Evolutionary conservation across 2,329 filamentous ascomycete genomes (phyloP).

Genomic region (Aureobasidium sp.): DNA sequence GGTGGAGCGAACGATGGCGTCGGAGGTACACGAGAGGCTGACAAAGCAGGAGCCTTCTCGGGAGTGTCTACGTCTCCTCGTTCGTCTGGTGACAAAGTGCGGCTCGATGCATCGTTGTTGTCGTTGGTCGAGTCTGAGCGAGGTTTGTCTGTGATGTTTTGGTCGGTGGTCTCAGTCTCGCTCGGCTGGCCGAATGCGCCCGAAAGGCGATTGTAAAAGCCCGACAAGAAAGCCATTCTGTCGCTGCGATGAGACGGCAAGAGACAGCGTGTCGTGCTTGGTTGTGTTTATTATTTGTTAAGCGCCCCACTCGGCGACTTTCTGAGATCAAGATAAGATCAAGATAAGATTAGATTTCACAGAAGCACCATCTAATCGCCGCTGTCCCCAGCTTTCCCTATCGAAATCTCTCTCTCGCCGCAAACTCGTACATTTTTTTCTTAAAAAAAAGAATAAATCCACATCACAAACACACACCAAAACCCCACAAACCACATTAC

Average conservation of each 20-base stretch:
- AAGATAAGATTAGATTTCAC: no score
- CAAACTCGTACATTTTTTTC: no score
- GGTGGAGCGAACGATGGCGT: slow-evolving; percentile 1
- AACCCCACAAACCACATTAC: no score
- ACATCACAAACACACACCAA: background rate
- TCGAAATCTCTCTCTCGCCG: background rate
- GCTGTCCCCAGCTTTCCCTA: no score
- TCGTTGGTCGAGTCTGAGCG: background rate
- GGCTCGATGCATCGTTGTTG: slow-evolving; percentile 8
- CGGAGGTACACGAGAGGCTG: background rate
- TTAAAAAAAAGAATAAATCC: background rate
- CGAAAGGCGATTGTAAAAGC: background rate
- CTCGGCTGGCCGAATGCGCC: background rate
- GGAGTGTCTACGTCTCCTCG: slow-evolving; percentile 5
- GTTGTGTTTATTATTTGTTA: background rate
- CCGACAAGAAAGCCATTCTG: slow-evolving; percentile 7
- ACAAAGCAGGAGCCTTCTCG: background rate
- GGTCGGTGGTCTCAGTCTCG: background rate
- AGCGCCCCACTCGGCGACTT: background rate
- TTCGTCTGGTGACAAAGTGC: slow-evolving; percentile 9
- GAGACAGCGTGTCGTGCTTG: background rate
- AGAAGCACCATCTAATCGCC: background rate
- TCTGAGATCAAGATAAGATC: background rate
- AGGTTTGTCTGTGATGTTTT: background rate
- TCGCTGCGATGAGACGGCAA: background rate